Evolutionary conservation across 1,284 basidiomycete genomes (phyloP), one percentile per base, ranked within the genome.

Genomic region (Moesziomyces globuligerus): DNA sequence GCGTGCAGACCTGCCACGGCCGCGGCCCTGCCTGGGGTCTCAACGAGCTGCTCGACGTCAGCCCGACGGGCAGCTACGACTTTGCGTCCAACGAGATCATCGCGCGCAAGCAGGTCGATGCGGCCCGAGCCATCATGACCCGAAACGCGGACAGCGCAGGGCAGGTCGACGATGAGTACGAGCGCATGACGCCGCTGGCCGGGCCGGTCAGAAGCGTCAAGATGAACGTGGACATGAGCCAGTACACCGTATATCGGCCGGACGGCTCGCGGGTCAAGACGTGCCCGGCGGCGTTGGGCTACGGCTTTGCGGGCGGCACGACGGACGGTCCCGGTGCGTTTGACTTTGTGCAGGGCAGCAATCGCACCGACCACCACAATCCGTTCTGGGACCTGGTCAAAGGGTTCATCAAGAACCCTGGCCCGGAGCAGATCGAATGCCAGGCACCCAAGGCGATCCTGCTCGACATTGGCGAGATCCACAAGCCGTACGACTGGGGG

Each of bases 361-460:
- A 91, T 79, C 85, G 86, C 9, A 88, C 88, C 15, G 74, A 76
- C 45, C 60, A 61, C 54, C 90, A 89, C 82, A 92, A 92, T 78
- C 89, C 90, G 0, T 90, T 92, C 81, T 92, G 91, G 90, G 87
- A 91, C 75, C 74, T 91, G 34, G 89, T 70, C 59, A 49, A 68
- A 87, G 87, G 86, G 67, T 87, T 85, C n/a, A 81, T 92, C 48
- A 91, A 90, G 8, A 88, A 90, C 21, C 46, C 80, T 1, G 89
- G 90, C 0, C 85, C 84, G 50, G 86, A 86, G 51, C 90, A 93
- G 76, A 84, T 86, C 55, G 87, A 86, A 15, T 92, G 91, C 81
- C 91, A 93, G 53, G 83, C 84, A 72, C 90, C 91, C n/a, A 92
- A 92, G 81, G 90, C 90, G 5, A 89, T 93, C 74, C 83, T 93